Percentiles rank a stretch among this genome's conserved stretches.
Conservation (phyloP, 352 stramenopile genomes). For the Phytopythium boreale region DNA sequence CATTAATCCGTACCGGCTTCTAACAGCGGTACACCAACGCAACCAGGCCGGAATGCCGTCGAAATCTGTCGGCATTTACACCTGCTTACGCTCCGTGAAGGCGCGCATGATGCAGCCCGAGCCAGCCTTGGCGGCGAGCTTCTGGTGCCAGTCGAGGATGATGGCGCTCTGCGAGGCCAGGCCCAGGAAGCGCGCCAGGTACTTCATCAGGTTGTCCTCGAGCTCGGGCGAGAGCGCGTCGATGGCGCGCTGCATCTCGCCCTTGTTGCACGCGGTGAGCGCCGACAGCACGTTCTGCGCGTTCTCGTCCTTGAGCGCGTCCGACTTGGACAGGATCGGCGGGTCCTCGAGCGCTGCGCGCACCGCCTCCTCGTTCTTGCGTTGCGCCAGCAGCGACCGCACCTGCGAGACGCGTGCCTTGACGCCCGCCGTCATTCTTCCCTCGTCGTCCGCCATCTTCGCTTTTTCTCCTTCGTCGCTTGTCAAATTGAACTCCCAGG, state of each 20-base stretch:
- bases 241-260: conserved; percentile 81
- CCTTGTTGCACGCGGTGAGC: conserved; percentile 83
- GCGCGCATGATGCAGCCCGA: conserved; percentile 85
- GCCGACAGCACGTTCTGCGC: conserved; percentile 74
- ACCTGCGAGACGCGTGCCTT: conserved; percentile 61
- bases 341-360: conserved; percentile 67
- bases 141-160: conserved; percentile 89
- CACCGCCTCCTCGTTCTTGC: conserved; percentile 82
- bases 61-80: conserved; percentile 23
- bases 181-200: conserved; percentile 78
- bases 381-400: conserved; percentile 67
- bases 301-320: conserved; percentile 69
- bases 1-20: neutral
- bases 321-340: conserved; percentile 58
- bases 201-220: conserved; percentile 89
- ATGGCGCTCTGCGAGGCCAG: conserved; percentile 71
- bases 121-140: conserved; percentile 81
- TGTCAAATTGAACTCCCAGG: conserved; percentile 5
- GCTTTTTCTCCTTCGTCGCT: neutral
- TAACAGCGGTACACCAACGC: neutral
- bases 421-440: conserved; percentile 47
- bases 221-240: conserved; percentile 62
- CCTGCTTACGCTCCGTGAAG: conserved; percentile 86
- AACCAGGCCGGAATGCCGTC: neutral
- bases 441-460: conserved; percentile 61